Evolutionary conservation across 2,329 filamentous ascomycete species (phyloP).

Genomic region (Calonectria pauciramosa): DNA sequence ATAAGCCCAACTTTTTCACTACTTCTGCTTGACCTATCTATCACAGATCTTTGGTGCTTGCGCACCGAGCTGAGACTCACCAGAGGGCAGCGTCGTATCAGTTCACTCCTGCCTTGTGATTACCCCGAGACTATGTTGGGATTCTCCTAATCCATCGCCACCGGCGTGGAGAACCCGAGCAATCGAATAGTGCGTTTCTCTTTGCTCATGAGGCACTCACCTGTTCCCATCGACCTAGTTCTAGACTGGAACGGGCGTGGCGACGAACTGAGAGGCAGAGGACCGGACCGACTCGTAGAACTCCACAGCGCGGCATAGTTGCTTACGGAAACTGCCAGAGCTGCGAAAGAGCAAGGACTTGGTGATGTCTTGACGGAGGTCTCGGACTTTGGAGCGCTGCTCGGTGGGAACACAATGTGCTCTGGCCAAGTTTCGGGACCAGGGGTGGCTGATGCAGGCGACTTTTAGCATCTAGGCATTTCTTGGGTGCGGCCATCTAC

Average conservation of each 20-base stretch:
- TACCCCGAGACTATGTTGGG: too few species aligned
- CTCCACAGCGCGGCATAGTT: not conserved
- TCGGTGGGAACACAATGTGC: not conserved
- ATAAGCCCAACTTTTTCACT: not conserved
- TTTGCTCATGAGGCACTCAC: too few species aligned
- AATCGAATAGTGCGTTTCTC: too few species aligned
- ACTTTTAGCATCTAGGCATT: not conserved
- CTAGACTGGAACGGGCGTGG: not conserved
- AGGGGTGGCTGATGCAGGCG: not conserved
- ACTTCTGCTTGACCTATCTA: not conserved
- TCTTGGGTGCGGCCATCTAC: not conserved
- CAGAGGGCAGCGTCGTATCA: too few species aligned
- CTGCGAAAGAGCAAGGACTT: not conserved
- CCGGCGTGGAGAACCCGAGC: too few species aligned
- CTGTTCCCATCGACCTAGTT: too few species aligned
- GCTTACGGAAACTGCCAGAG: not conserved
- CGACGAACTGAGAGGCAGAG: not conserved
- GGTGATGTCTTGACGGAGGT: not conserved
- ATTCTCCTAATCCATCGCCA: too few species aligned
- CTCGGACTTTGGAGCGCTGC: too few species aligned
- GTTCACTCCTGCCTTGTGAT: too few species aligned
- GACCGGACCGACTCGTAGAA: too few species aligned
- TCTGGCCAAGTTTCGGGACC: not conserved
- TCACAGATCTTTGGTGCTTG: too few species aligned
- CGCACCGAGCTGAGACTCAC: too few species aligned